phyloP scores from a whole-genome alignment of 441 rosid genomes.

The Lepidium campestre region DNA sequence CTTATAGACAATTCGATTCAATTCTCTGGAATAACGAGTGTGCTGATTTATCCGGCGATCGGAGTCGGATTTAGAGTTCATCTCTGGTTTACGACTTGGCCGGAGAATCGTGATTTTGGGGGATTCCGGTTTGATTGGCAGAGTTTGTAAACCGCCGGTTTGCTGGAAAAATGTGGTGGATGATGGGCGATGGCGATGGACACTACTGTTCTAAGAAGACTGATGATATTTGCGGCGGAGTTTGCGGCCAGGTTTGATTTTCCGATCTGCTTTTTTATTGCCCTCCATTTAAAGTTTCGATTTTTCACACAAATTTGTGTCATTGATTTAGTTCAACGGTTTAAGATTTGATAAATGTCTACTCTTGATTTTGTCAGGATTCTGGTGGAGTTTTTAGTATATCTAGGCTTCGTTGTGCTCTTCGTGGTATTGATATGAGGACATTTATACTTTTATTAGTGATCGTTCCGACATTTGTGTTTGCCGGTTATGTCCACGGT shows the following conservation, averaged over 20 bases:
- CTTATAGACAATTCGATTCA: background rate
- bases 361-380: conserved; percentile 34
- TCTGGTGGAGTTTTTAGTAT: conserved; percentile 45
- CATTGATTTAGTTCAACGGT: background rate
- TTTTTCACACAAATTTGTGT: background rate
- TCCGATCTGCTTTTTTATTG: background rate
- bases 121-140: background rate
- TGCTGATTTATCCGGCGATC: background rate
- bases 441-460: conserved; percentile 49
- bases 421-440: conserved; percentile 60
- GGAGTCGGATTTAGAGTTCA: background rate
- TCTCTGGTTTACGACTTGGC: background rate
- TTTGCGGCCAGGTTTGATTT: conserved; percentile 67
- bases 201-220: conserved; percentile 79
- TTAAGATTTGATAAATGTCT: background rate
- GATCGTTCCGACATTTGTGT: conserved; percentile 59
- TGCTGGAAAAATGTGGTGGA: conserved; percentile 59
- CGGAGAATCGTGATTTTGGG: background rate
- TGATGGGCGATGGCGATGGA: conserved; percentile 72
- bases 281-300: background rate
- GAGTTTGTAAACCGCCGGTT: background rate
- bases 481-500: conserved; percentile 66
- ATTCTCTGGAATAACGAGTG: background rate
- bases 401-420: conserved; percentile 64
- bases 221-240: conserved; percentile 63